A percentile compares a stretch with the other conserved stretches of the same genome.
Evolutionary conservation across 352 stramenopile species (phyloP).

Genomic region (Phytophthora litchii): DNA sequence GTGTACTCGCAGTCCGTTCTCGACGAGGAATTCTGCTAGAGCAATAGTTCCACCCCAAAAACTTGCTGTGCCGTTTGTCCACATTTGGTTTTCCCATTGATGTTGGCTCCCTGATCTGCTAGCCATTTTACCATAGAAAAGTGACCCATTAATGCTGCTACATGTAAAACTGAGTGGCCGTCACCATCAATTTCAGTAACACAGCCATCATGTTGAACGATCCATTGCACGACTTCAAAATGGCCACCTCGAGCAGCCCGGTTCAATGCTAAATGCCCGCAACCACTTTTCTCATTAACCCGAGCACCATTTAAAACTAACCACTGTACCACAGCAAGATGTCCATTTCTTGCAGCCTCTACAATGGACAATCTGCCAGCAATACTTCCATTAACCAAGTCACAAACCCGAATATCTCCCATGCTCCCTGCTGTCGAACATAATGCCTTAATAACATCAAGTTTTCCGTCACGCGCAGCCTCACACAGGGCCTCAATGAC

Average conservation of each 20-base stretch:
- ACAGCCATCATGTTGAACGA: not conserved
- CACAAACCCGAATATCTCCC: too few relatives aligned
- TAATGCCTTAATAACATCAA: too few relatives aligned
- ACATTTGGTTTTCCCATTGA: not conserved
- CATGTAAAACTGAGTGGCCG: too few relatives aligned
- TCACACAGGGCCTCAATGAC: too few relatives aligned
- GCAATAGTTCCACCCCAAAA: not conserved
- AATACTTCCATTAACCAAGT: too few relatives aligned
- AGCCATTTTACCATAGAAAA: too few relatives aligned
- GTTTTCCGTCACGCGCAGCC: too few relatives aligned
- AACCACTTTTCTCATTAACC: not conserved
- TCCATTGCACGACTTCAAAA: not conserved
- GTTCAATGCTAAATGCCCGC: not conserved
- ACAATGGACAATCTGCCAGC: too few relatives aligned
- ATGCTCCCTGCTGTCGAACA: too few relatives aligned
- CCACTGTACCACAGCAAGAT: not conserved
- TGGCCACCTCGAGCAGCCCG: constrained; percentile 1
- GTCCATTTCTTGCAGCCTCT: not conserved
- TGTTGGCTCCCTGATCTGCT: too few relatives aligned
- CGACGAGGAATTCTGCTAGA: not conserved
- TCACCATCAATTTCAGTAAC: not conserved
- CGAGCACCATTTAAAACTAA: not conserved
- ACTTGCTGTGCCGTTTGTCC: not conserved
- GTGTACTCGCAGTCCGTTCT: not conserved
- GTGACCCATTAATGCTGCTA: too few relatives aligned